These are phyloP conservation scores for Penicillium sp. DNA, from an alignment of 2,329 filamentous ascomycete species.

Conservation along the genomic window DNA sequence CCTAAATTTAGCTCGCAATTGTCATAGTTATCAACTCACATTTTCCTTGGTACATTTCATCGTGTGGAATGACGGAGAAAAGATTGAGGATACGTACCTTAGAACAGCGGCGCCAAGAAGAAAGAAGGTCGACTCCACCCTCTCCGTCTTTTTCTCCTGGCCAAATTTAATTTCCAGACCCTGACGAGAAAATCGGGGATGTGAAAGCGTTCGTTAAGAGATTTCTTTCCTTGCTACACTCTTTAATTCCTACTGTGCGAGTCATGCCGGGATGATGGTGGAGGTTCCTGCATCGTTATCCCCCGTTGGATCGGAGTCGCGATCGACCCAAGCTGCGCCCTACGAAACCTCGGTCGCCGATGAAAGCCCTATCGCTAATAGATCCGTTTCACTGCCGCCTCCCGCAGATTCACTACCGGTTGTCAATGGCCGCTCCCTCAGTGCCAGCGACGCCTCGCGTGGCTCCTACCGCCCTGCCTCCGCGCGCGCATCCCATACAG, in stretches of 20 bases:
- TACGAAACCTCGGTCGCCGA: constrained; percentile 29
- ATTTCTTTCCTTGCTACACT: constrained; percentile 5
- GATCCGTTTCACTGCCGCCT: constrained; percentile 30
- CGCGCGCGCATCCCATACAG: constrained; percentile 10
- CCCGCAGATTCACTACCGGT: constrained; percentile 22
- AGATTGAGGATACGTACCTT: neutral
- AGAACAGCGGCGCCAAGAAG: constrained; percentile 16
- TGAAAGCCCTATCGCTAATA: constrained; percentile 23
- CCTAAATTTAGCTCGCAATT: neutral
- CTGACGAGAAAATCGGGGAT: constrained; percentile 11
- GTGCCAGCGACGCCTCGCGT: constrained; percentile 25
- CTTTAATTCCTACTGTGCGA: constrained; percentile 17
- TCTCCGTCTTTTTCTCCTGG: constrained; percentile 14
- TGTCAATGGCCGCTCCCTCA: constrained; percentile 25
- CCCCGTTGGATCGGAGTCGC: constrained; percentile 26
- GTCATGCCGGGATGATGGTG: constrained; percentile 40
- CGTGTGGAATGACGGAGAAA: neutral
- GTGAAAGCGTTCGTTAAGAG: constrained; percentile 13
- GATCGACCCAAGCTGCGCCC: constrained; percentile 24
- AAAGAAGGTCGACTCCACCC: constrained; percentile 14
- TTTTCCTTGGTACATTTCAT: neutral
- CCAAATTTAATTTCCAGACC: constrained; percentile 21
- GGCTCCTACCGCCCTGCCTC: constrained; percentile 14
- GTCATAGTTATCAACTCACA: neutral
- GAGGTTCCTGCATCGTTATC: constrained; percentile 30